These are phyloP conservation scores for Leishmania tropica DNA, from an alignment of 208 protist species.

Conservation along the genomic window DNA sequence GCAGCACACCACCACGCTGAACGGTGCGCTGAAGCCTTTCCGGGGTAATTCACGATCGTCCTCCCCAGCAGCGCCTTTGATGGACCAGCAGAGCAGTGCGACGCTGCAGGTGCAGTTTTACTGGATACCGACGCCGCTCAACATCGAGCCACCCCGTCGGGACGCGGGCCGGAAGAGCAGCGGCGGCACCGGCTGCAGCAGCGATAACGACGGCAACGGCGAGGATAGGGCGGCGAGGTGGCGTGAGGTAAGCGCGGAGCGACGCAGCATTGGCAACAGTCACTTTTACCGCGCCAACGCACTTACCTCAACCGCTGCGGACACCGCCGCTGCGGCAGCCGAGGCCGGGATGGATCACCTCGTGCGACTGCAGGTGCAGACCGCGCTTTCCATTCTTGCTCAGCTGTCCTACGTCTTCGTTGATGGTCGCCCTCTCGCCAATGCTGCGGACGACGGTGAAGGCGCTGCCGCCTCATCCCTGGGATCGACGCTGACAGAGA, in stretches of 20 bases:
- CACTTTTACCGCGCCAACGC: background rate
- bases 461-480: background rate
- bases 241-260: too few species aligned
- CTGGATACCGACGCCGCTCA: constrained; percentile 24
- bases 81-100: constrained; percentile 20
- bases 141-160: constrained; percentile 13
- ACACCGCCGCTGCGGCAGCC: background rate
- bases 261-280: background rate
- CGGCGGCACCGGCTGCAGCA: background rate
- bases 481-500: constrained; percentile 3
- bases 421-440: constrained; percentile 5
- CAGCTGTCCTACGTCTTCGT: constrained; percentile 28
- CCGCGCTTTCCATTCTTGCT: constrained; percentile 20
- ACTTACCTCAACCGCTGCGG: background rate
- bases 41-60: background rate
- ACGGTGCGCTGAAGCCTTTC: background rate
- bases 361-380: constrained; percentile 20
- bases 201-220: background rate
- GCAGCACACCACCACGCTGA: background rate
- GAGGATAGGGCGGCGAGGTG: background rate
- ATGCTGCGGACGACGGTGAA: background rate
- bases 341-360: background rate
- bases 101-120: constrained; percentile 39
- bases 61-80: constrained; percentile 1
- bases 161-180: background rate